Base-by-base conservation (phyloP, 2,329 filamentous ascomycete species). In the Monosporascus sp. region DNA sequence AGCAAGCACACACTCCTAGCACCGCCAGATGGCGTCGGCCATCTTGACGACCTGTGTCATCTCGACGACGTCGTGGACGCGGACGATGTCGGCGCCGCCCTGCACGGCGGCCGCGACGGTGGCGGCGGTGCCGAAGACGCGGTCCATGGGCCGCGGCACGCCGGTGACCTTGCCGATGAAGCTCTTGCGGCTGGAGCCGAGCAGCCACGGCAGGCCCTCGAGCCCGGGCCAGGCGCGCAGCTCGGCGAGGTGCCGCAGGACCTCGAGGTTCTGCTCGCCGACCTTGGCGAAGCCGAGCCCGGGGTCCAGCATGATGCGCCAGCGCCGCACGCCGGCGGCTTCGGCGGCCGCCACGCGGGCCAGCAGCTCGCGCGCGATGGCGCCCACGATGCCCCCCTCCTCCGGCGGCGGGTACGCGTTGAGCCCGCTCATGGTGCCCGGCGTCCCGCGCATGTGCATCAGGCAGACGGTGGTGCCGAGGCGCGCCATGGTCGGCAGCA, bases 281-380 rank as follows among this genome's bases (percentile, higher is more conserved):
- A 83, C 85, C 75, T 99, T 99, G 52, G 94, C 91, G 67, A 99
- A 99, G 0, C 94, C 94, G 35, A 99, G 82, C 0, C 94, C 94
- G 0, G 94, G 94, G 67, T 99, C 94, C 2, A 97, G 82, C 37
- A 97, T 85, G 58, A 99, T 95, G 59, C 93, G 88, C 94, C 94
- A 99, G 48, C 92, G 85, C 4, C 89, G 81, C 44, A 99, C 82
- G 0, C 94, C 94, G 0, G 90, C 91, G 15, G 75, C 79, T 69
- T 95, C 79, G 22, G 94, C 94, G 2, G 83, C 89, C 0, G 74
- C 74, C 5, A 97, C 80, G 17, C 92, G 87, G 8, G 72, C 77
- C 3, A 79, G 73, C 5, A 97, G 81, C 70, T 96, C 92, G 1
- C 67, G 61, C 6, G 79, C 82, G 3, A 96, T 77, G 9, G 81